Evolutionary conservation across 495 filamentous ascomycete genomes (phyloP).

Genomic region (Penicillium antarcticum): DNA sequence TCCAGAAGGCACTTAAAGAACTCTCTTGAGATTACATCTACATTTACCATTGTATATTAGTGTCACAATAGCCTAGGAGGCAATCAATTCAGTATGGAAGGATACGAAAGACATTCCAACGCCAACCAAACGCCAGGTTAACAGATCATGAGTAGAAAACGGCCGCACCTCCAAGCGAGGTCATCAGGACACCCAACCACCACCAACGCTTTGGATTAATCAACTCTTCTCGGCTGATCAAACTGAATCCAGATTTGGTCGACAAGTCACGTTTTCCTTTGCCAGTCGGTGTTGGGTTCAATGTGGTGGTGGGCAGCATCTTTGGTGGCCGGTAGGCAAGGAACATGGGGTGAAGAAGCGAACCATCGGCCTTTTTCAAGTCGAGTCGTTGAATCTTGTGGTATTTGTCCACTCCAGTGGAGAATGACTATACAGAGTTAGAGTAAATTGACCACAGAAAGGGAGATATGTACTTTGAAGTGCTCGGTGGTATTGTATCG

Average conservation of each 20-base stretch:
- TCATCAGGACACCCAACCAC: constrained; percentile 70
- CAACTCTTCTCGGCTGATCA: constrained; percentile 41
- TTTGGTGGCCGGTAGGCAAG: constrained; percentile 64
- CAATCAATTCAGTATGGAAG: constrained; percentile 3
- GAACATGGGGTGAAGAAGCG: constrained; percentile 71
- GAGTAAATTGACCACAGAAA: background rate
- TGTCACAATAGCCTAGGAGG: constrained; percentile 17
- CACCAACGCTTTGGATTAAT: constrained; percentile 59
- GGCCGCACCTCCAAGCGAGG: constrained; percentile 51
- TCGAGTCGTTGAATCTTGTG: constrained; percentile 62
- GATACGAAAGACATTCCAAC: background rate
- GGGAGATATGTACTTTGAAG: constrained; percentile 49
- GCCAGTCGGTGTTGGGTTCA: constrained; percentile 52
- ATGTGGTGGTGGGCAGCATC: constrained; percentile 71
- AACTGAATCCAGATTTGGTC: constrained; percentile 11
- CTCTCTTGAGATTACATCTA: constrained; percentile 17
- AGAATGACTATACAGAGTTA: constrained; percentile 52
- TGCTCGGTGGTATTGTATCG: constrained; percentile 68
- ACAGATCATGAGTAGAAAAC: constrained; percentile 31
- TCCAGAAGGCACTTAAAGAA: constrained; percentile 41
- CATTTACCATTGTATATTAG: constrained; percentile 13
- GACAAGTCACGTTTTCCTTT: constrained; percentile 18
- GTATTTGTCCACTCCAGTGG: constrained; percentile 60
- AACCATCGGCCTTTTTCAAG: constrained; percentile 61
- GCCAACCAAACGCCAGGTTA: background rate